A percentile compares a stretch with the other conserved stretches of the same genome.
phyloP scores from a whole-genome alignment of 2,329 filamentous ascomycete species.

The Elsinoe batatas region DNA sequence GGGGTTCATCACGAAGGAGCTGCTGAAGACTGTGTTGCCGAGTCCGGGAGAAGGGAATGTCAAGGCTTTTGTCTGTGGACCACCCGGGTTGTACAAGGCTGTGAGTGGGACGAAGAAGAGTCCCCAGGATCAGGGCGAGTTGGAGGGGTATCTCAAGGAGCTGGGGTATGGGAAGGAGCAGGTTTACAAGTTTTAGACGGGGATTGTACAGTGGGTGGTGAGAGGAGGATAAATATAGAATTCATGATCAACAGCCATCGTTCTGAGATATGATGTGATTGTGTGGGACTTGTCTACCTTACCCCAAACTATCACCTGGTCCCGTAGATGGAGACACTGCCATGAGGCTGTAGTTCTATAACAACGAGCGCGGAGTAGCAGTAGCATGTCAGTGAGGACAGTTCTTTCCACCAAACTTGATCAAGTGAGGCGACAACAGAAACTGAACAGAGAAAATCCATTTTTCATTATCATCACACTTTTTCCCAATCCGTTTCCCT shows the following conservation, averaged over 20 bases:
- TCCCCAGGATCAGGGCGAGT: conserved; percentile 88
- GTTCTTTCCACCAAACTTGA: no score
- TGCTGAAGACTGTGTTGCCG: conserved; percentile 88
- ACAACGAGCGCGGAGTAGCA: no score
- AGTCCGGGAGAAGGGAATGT: conserved; percentile 86
- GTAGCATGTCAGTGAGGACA: no score
- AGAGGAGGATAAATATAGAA: neutral
- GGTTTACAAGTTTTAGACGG: conserved; percentile 80
- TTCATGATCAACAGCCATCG: neutral
- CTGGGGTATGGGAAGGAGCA: conserved; percentile 79
- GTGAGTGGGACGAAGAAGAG: conserved; percentile 83
- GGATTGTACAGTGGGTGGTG: neutral
- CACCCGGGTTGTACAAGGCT: conserved; percentile 85
- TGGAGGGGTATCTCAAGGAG: conserved; percentile 71
- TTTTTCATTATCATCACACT: neutral
- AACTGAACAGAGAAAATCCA: neutral
- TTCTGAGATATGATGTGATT: no score
- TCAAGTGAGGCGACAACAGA: no score
- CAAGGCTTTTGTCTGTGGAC: conserved; percentile 94
- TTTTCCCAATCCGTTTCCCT: neutral
- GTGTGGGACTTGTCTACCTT: no score
- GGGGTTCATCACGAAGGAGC: conserved; percentile 79
- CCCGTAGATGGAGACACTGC: neutral
- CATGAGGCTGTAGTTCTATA: no score
- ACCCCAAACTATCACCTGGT: neutral